Conservation (phyloP, 352 stramenopile species). For the Plasmopara viticola region DNA sequence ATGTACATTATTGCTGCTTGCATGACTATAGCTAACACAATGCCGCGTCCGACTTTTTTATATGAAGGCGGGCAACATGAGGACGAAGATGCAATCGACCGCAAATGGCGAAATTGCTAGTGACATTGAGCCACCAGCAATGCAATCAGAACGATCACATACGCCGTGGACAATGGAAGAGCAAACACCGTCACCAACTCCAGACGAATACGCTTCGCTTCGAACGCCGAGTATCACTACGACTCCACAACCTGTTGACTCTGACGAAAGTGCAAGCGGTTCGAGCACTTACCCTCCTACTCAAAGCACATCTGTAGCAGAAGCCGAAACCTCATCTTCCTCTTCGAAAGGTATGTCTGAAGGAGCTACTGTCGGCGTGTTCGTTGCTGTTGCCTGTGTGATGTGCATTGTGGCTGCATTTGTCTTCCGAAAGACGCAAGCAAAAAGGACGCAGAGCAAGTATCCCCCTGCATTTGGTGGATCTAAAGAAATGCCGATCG, state of each 20-base stretch:
- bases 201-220: neutral
- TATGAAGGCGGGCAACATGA: neutral
- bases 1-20: neutral
- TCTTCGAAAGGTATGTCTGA: neutral
- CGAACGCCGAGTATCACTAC: neutral
- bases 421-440: slow-evolving; percentile 14
- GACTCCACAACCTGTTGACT: neutral
- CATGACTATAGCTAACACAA: neutral
- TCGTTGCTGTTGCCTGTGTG: slow-evolving; percentile 14
- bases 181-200: neutral
- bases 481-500: neutral
- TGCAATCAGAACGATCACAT: neutral
- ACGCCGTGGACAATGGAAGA: neutral
- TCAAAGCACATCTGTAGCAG: slow-evolving; percentile 13
- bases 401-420: slow-evolving; percentile 21
- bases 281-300: slow-evolving; percentile 1
- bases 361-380: slow-evolving; percentile 15
- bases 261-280: neutral
- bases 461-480: slow-evolving; percentile 4
- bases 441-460: neutral
- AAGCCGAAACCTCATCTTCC: neutral
- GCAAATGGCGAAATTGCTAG: neutral
- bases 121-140: neutral
- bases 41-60: neutral
- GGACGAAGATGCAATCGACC: neutral